Conservation (phyloP, 2,329 filamentous ascomycete species). For the Cladophialophora psammophila region DNA sequence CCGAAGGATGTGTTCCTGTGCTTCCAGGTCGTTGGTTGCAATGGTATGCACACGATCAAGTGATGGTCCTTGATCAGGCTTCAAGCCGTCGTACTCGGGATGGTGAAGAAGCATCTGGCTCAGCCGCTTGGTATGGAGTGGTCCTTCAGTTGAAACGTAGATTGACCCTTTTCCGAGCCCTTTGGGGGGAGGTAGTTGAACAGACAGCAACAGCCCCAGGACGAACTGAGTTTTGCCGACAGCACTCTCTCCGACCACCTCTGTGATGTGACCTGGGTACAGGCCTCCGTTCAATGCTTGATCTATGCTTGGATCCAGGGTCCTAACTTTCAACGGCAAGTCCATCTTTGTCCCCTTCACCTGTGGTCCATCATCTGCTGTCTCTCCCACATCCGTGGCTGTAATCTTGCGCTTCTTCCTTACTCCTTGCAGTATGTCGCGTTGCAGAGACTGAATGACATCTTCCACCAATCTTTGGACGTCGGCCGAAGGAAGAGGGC, state of each 20-base stretch:
- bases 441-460: conserved; percentile 71
- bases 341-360: conserved; percentile 36
- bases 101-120: conserved; percentile 77
- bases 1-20: conserved; percentile 91
- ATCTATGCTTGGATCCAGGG: conserved; percentile 78
- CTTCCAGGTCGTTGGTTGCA: conserved; percentile 86
- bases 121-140: conserved; percentile 81
- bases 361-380: conserved; percentile 46
- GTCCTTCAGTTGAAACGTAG: conserved; percentile 92
- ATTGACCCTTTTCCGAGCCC: conserved; percentile 78
- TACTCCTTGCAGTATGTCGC: conserved; percentile 26
- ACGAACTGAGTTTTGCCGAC: conserved; percentile 96
- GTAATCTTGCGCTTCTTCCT: conserved; percentile 21
- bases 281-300: conserved; percentile 77
- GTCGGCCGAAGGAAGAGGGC: conserved; percentile 80
- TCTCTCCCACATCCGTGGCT: conserved; percentile 38
- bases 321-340: conserved; percentile 72
- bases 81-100: conserved; percentile 62
- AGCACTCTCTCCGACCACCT: conserved; percentile 89
- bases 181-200: conserved; percentile 77
- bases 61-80: conserved; percentile 61
- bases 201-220: conserved; percentile 80
- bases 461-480: conserved; percentile 75
- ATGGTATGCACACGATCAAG: conserved; percentile 81
- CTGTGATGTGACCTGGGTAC: conserved; percentile 80